Percentiles rank a stretch among this genome's conserved stretches.
These are phyloP conservation scores for Allomyces javanicus DNA, from an alignment of 192 early-diverging fungal genomes.

Conservation along the genomic window DNA sequence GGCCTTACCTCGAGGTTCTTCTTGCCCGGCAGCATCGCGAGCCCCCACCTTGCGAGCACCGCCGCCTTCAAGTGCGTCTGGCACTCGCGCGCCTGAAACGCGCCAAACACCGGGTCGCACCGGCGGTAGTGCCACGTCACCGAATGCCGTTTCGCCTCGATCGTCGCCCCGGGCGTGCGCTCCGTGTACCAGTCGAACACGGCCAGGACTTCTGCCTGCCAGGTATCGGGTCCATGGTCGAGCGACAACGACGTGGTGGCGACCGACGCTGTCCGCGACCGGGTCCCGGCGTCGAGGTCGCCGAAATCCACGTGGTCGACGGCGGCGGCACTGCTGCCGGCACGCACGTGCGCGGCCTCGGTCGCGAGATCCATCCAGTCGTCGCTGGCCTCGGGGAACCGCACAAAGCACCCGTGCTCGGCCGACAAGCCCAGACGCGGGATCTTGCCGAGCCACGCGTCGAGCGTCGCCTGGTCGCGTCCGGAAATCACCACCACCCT, in stretches of 20 bases:
- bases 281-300: too few relatives aligned
- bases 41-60: conserved; percentile 75
- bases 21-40: conserved; percentile 87
- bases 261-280: too few relatives aligned
- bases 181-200: conserved; percentile 92
- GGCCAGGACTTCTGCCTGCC: conserved; percentile 83
- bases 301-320: too few relatives aligned
- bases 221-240: conserved; percentile 38
- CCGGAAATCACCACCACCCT: conserved; percentile 82
- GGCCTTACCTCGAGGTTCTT: conserved; percentile 92
- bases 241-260: too few relatives aligned
- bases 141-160: conserved; percentile 80
- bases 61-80: conserved; percentile 85
- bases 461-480: conserved; percentile 62
- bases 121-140: conserved; percentile 95
- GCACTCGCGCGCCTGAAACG: conserved; percentile 94
- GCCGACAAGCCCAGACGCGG: conserved; percentile 63
- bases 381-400: conserved; percentile 43
- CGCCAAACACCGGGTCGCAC: conserved; percentile 84
- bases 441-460: conserved; percentile 64
- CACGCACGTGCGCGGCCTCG: conserved; percentile 11
- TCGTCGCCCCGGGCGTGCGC: conserved; percentile 78
- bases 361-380: conserved; percentile 30
- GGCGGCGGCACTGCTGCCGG: neutral
- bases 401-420: conserved; percentile 89